Evolutionary conservation across 2,329 filamentous ascomycete genomes (phyloP).

Genomic region (Aspergillus ustus): DNA sequence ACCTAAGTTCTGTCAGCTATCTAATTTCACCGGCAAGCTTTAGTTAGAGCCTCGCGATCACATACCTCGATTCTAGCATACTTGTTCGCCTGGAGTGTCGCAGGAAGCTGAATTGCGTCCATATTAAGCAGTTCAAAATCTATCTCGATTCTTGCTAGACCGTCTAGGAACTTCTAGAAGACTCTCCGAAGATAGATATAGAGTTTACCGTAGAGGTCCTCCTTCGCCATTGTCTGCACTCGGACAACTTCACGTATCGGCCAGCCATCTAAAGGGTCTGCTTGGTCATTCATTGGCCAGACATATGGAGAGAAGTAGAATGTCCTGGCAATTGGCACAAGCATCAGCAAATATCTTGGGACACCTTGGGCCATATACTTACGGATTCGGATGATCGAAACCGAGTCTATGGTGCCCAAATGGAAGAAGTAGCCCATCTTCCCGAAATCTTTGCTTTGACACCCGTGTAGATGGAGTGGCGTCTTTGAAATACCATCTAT

Average conservation of each 20-base stretch:
- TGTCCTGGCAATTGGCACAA: neutral
- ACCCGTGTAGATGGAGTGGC: neutral
- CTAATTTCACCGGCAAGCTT: neutral
- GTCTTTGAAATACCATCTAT: neutral
- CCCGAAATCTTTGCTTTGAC: neutral
- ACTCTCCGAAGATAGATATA: neutral
- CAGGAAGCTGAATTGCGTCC: neutral
- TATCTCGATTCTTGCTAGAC: neutral
- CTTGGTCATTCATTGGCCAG: neutral
- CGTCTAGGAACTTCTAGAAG: neutral
- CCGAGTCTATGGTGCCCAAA: neutral
- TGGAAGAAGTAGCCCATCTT: neutral
- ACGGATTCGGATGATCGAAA: neutral
- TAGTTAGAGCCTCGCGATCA: neutral
- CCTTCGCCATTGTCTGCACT: neutral
- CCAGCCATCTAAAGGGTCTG: neutral
- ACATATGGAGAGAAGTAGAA: neutral
- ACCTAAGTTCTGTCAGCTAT: neutral
- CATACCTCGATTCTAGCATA: neutral
- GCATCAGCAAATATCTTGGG: too few species aligned
- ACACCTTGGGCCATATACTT: neutral
- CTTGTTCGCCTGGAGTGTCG: neutral
- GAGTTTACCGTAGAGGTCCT: neutral
- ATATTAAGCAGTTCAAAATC: neutral
- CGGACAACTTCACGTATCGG: neutral